Evolutionary conservation across 2,329 filamentous ascomycete genomes (phyloP), one percentile per base, ranked within the genome.

Genomic region (Ascochyta clinopodiicola): DNA sequence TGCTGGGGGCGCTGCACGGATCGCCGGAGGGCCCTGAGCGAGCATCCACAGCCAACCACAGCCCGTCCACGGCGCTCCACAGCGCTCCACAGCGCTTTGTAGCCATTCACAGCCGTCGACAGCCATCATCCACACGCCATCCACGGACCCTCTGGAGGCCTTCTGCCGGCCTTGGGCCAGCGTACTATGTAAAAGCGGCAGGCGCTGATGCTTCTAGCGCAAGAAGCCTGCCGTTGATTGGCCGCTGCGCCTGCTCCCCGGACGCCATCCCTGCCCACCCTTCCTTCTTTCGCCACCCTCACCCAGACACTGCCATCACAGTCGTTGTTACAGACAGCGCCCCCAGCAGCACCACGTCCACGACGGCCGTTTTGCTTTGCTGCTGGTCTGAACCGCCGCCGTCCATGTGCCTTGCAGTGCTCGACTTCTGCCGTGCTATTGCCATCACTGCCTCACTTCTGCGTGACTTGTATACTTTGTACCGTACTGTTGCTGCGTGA

Each of bases 311-410:
- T 40, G 40, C 46, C 52, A 56, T 50, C 42, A 50, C 46, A 56
- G 46, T 56, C 46, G 52, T 46, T 56, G 52, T 56, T 56, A 56
- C 52, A 56, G 52, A 45, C 29, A 37, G 52, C 46, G 52, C 52
- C 52, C 27, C 45, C 51, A 48, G 31, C 19, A 22, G 9, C 17
- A 17, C 17, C 17, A 17, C 17, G 17, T 17, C 17, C 17, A 17
- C 17, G 17, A 17, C 17, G 17, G 50, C 50, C 22, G 22, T 31
- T 10, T 9, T 29, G 50, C 47, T 42, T 37, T 34, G 51, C 38
- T 17, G 38, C 47, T 19, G 10, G 27, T 29, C 42, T 44, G 42
- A 40, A 21, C 17, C 25, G 25, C 25, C 25, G 25, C 22, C 22
- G 22, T 24, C 22, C 4, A 6, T 24, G 4, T 29, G 25, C 25